phyloP scores from a whole-genome alignment of 1,139 yeast species.

The Arxiozyma slooffiae region DNA sequence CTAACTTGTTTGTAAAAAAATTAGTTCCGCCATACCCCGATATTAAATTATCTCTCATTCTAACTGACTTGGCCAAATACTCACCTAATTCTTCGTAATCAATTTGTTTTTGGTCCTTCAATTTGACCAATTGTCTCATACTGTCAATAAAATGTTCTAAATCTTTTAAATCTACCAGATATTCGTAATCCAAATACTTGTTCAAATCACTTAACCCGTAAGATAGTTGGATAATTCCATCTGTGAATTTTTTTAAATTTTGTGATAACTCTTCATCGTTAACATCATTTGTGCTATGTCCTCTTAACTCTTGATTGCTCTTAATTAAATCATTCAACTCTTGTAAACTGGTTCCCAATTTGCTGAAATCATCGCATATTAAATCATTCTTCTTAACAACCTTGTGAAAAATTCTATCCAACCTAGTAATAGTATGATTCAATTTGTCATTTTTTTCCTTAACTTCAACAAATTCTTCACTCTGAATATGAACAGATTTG shows the following conservation, averaged over 20 bases:
- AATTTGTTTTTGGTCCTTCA: slow-evolving; percentile 83
- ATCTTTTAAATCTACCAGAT: slow-evolving; percentile 73
- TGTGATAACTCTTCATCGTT: slow-evolving; percentile 34
- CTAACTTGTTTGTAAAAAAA: slow-evolving; percentile 45
- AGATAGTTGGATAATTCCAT: slow-evolving; percentile 43
- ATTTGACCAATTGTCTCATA: slow-evolving; percentile 63
- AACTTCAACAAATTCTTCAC: slow-evolving; percentile 73
- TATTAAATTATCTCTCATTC: slow-evolving; percentile 53
- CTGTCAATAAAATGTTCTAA: slow-evolving; percentile 77
- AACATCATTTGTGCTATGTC: slow-evolving; percentile 4
- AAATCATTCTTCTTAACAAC: slow-evolving; percentile 67
- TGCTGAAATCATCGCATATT: slow-evolving; percentile 60
- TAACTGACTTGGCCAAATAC: slow-evolving; percentile 59
- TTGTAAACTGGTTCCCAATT: slow-evolving; percentile 58
- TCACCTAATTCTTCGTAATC: slow-evolving; percentile 82
- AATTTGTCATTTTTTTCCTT: slow-evolving; percentile 73
- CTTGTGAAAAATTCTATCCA: slow-evolving; percentile 69
- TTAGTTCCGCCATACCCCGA: slow-evolving; percentile 49
- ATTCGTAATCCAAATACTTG: slow-evolving; percentile 68
- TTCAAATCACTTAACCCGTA: slow-evolving; percentile 40
- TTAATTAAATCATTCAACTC: slow-evolving; percentile 53
- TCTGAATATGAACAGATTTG: slow-evolving; percentile 65
- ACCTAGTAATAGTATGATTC: slow-evolving; percentile 68
- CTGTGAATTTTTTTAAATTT: slow-evolving; percentile 46
- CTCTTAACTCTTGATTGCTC: slow-evolving; percentile 14